phyloP scores from a whole-genome alignment of 805 yeast species.

The Teunomyces barrocoloradensis region DNA sequence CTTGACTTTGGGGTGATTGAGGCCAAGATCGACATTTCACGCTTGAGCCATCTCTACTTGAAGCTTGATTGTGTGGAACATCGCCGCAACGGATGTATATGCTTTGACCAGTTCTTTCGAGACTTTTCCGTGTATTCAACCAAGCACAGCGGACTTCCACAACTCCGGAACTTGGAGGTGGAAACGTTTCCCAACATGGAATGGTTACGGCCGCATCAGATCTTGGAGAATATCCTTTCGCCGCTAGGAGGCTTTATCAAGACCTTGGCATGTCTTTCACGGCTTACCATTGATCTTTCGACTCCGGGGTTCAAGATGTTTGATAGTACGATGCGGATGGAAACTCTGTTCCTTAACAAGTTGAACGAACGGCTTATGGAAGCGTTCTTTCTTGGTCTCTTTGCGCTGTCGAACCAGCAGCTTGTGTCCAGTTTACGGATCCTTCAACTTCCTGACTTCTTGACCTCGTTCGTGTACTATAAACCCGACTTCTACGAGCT shows the following conservation, averaged over 20 bases:
- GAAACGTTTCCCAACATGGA: conserved; percentile 32
- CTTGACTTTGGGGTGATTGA: conserved; percentile 19
- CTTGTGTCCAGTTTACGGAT: conserved; percentile 17
- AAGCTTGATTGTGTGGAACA: conserved; percentile 32
- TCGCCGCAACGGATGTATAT: conserved; percentile 20
- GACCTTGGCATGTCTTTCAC: conserved; percentile 19
- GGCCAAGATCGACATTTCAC: conserved; percentile 23
- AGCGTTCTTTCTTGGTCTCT: conserved; percentile 31
- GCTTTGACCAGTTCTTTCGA: conserved; percentile 27
- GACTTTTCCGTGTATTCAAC: conserved; percentile 22
- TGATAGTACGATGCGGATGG: conserved; percentile 28
- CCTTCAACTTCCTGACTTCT: conserved; percentile 32
- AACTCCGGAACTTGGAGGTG: conserved; percentile 25
- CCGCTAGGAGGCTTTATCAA: conserved; percentile 32
- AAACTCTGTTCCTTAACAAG: conserved; percentile 27
- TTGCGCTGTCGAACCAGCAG: conserved; percentile 7
- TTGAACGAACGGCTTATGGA: conserved; percentile 34
- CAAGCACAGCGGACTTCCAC: conserved; percentile 27
- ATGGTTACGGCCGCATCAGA: conserved; percentile 36
- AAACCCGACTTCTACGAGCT: conserved; percentile 35
- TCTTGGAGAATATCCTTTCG: conserved; percentile 25
- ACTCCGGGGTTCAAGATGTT: conserved; percentile 39
- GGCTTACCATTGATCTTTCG: conserved; percentile 30
- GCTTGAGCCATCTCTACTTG: conserved; percentile 21
- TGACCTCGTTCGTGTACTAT: conserved; percentile 36